phyloP scores from a whole-genome alignment of 495 filamentous ascomycete genomes.

The Hypoxylon fragiforme region DNA sequence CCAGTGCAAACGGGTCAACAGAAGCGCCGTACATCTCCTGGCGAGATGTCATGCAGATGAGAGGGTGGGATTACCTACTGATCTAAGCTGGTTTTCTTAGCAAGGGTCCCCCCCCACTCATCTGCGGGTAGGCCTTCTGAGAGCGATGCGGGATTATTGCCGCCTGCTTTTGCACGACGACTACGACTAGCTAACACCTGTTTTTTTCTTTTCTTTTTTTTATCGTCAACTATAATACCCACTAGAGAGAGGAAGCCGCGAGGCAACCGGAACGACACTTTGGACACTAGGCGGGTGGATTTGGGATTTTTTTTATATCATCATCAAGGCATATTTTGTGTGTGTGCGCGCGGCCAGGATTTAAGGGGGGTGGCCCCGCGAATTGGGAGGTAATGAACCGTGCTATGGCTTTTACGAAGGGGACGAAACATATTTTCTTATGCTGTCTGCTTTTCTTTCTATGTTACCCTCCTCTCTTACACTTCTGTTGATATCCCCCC shows the following conservation, averaged over 20 bases:
- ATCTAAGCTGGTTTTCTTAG: conserved; percentile 60
- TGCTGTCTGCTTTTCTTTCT: conserved; percentile 20
- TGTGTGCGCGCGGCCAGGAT: no score
- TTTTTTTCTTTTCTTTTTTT: conserved; percentile 22
- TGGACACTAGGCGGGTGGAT: conserved; percentile 23
- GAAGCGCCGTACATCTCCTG: conserved; percentile 74
- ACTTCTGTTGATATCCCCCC: conserved; percentile 25
- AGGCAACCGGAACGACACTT: conserved; percentile 44
- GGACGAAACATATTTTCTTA: conserved; percentile 35
- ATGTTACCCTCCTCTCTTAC: no score
- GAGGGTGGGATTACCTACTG: conserved; percentile 89
- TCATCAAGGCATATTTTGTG: no score
- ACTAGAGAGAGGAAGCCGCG: conserved; percentile 42
- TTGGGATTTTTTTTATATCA: conserved; percentile 37
- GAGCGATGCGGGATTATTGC: conserved; percentile 40
- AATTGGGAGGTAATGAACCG: conserved; percentile 36
- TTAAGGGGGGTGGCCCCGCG: conserved; percentile 16
- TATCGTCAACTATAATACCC: conserved; percentile 27
- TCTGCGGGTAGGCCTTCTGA: conserved; percentile 37
- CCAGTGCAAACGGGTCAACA: conserved; percentile 43
- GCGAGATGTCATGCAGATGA: conserved; percentile 91
- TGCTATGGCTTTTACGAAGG: conserved; percentile 39
- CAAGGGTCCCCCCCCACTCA: conserved; percentile 36
- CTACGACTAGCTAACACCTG: conserved; percentile 13
- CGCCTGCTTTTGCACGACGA: conserved; percentile 28